Evolutionary conservation across 768 basidiomycete genomes (phyloP).

Genomic region (Phylloporus sp.): DNA sequence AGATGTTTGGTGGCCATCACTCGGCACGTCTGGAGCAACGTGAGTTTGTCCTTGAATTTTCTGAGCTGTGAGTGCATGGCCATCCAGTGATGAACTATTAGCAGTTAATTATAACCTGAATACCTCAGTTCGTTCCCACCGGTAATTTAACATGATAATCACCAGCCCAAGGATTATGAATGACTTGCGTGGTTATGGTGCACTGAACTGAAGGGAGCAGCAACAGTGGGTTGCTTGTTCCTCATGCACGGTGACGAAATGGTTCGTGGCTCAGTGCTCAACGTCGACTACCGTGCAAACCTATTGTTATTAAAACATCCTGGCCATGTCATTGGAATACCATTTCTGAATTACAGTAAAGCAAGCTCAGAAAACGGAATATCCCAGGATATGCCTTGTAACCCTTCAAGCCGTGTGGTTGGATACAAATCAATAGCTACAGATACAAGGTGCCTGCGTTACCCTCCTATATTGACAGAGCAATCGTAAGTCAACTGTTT

Average conservation of each 20-base stretch:
- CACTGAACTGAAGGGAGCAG: neutral
- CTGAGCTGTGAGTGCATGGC: neutral
- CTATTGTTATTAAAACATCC: no score
- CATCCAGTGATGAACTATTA: neutral
- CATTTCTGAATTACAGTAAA: neutral
- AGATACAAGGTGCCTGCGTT: no score
- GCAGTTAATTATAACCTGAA: neutral
- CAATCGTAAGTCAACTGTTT: slow-evolving; percentile 6
- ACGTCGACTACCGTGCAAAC: neutral
- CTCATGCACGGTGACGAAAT: neutral
- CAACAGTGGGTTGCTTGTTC: neutral
- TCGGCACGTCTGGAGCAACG: neutral
- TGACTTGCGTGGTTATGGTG: neutral
- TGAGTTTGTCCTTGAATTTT: neutral
- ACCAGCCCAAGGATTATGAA: neutral
- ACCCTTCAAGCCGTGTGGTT: neutral
- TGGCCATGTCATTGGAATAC: neutral
- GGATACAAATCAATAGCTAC: neutral
- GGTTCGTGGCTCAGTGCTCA: neutral
- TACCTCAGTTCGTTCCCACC: neutral
- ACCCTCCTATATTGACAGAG: neutral
- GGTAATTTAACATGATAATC: neutral
- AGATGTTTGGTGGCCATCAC: neutral
- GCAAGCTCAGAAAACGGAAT: neutral
- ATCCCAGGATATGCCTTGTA: neutral